phyloP scores from a whole-genome alignment of 106 monocot species.

The Acorus gramineus region DNA sequence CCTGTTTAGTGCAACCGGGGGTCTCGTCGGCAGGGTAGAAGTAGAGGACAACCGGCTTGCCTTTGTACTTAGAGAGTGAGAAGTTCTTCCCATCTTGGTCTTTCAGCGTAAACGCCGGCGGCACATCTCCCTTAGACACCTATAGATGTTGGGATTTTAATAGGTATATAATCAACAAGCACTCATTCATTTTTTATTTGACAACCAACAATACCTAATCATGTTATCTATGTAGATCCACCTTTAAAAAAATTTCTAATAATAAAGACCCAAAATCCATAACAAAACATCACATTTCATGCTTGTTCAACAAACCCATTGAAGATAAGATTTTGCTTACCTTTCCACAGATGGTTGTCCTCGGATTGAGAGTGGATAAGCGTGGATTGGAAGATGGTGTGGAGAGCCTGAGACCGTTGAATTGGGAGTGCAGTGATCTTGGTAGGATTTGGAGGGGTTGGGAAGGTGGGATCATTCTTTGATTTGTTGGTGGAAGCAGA shows the following conservation, averaged over 20 bases:
- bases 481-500: slow-evolving; percentile 19
- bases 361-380: not conserved
- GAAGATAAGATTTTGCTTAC: slow-evolving; percentile 5
- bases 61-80: slow-evolving; percentile 61
- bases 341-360: slow-evolving; percentile 39
- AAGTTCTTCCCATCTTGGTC: slow-evolving; percentile 83
- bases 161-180: not conserved
- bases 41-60: slow-evolving; percentile 86
- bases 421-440: slow-evolving; percentile 36
- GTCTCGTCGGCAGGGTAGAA: slow-evolving; percentile 96
- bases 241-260: too few species aligned
- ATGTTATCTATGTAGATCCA: too few species aligned
- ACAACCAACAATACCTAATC: not conserved
- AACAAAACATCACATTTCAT: too few species aligned
- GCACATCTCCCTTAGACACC: slow-evolving; percentile 56
- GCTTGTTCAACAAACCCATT: too few species aligned
- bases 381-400: not conserved
- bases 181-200: not conserved
- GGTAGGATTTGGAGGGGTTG: slow-evolving; percentile 8
- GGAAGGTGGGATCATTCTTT: slow-evolving; percentile 16
- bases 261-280: not conserved
- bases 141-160: slow-evolving; percentile 7
- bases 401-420: slow-evolving; percentile 25
- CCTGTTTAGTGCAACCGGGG: slow-evolving; percentile 96
- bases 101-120: slow-evolving; percentile 63